Evolutionary conservation across 2,329 filamentous ascomycete species (phyloP), one percentile per base, ranked within the genome.

Genomic region (Teratosphaeria zuluensis): DNA sequence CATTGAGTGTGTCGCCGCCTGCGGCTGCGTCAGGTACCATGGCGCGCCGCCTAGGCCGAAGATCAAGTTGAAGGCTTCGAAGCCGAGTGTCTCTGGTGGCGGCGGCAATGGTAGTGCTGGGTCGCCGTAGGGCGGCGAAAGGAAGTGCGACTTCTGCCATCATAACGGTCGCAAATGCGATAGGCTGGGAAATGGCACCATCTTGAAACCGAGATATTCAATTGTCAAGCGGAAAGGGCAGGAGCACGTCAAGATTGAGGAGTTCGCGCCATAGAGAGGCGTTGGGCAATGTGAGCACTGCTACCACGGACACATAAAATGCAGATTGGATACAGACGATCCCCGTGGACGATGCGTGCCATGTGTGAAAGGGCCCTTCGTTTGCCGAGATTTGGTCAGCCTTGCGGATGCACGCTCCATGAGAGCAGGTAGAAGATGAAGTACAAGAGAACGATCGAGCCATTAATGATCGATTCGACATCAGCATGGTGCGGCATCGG

Each of bases 41-140:
- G 58, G 51, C 59, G 30, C 55, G 24, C 62, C 58, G 4, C 59
- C 59, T 12, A 63, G 59, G 58, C 58, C 60, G 35, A 64, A 61
- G 55, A 48, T 64, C 12, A 64, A 51, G 42, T 32, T 64, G 8
- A 63, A 63, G 56, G 52, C 28, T 16, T 35, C 28, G 52, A 53
- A 32, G 32, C 52, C 52, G 21, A 53, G 52, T 53, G 12, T 24
- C 1, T 14, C 52, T 30, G 33, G 33, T 35, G 7, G 9, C 33
- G 33, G 33, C 14, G 33, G 33, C 33, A 42, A 14, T 42, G 42
- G 42, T 21, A 21, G 42, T 21, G 42, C 16, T 5, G 19, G 42
- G 6, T 19, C 42, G 42, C n/a, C 42, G n/a, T 48, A 21, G n/a
- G 19, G 19, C 9, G 42, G 42, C 9, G 42, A 48, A 9, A 21